Percentiles rank a stretch among this genome's conserved stretches.
Conservation (phyloP, 441 rosid species). For the Brassica hybrid region DNA sequence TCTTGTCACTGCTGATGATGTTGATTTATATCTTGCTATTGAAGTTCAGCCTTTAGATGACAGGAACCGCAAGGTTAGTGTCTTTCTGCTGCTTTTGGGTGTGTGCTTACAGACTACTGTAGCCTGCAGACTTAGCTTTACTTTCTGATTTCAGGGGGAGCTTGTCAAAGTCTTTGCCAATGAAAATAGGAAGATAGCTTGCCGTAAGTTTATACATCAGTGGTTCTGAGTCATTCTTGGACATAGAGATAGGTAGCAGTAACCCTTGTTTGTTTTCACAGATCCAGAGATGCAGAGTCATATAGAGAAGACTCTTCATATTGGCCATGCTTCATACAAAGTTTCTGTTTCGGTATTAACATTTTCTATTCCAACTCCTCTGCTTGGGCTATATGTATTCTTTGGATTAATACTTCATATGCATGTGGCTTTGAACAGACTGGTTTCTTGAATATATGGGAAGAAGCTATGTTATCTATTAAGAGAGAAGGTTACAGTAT, state of each 20-base stretch:
- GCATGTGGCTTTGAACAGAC: slow-evolving; percentile 53
- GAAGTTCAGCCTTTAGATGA: slow-evolving; percentile 98
- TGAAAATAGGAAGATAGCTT: slow-evolving; percentile 74
- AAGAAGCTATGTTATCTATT: slow-evolving; percentile 77
- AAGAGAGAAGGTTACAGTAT: slow-evolving; percentile 88
- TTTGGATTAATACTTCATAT: slow-evolving; percentile 40
- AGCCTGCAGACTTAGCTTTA: slow-evolving; percentile 25
- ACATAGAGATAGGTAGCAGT: slow-evolving; percentile 4
- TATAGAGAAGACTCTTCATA: slow-evolving; percentile 66
- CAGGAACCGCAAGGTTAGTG: slow-evolving; percentile 86
- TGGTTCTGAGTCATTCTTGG: background rate
- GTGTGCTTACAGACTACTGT: slow-evolving; percentile 9
- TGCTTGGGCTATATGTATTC: slow-evolving; percentile 20
- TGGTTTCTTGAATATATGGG: slow-evolving; percentile 77
- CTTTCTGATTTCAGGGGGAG: slow-evolving; percentile 71
- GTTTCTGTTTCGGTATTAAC: slow-evolving; percentile 70
- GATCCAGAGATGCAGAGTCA: slow-evolving; percentile 76
- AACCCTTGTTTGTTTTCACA: slow-evolving; percentile 44
- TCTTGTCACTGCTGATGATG: slow-evolving; percentile 94
- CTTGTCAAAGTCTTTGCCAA: slow-evolving; percentile 93
- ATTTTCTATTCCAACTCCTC: slow-evolving; percentile 27
- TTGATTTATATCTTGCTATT: slow-evolving; percentile 83
- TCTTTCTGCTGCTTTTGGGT: slow-evolving; percentile 1
- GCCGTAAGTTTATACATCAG: slow-evolving; percentile 59
- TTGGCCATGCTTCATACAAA: slow-evolving; percentile 76